Base-by-base conservation (phyloP, 179 eudicot genomes). In the Corrigiola litoralis region DNA sequence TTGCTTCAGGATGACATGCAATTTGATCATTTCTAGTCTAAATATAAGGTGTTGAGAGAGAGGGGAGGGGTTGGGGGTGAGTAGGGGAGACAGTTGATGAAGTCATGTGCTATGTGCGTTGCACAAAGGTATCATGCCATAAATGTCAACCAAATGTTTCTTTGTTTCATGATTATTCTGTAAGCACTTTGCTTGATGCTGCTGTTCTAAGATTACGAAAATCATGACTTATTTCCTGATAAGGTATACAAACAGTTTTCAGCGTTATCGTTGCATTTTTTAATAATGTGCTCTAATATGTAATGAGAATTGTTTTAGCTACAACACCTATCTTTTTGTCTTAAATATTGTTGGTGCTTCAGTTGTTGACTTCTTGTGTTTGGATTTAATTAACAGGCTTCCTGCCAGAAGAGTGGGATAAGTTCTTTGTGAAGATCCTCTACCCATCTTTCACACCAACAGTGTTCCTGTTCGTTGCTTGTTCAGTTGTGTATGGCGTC, bases 391-490 rank as follows among this genome's bases (percentile, higher is more conserved):
- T 34, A 28, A 59, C 84, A 91, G 96, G 96, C 14, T 84, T 91
- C 60, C 72, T 91, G 58, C 94, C 97, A 18, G 96, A 88, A 52
- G 82, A 79, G 56, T 89, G 88, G 94, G 97, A 91, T 65, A 82
- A 72, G 46, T 70, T 84, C 42, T 74, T 88, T 48, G 96, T 88
- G 46, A 91, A 91, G 77, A 86, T 76, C 70, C 56, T 91, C 7
- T 88, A 91, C 81, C 97, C 97, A 33, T 62, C 85, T 28, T 91
- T 89, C 73, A 91, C 96, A 21, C 97, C 97, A 23, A 91, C 96
- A 3, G 96, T 89, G 25, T 75, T 79, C 79, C 71, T 91, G 58
- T 91, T 91, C 62, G 79, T 91, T 40, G 89, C 89, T 40, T 95
- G 91, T 61, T 79, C 91, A 4, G 89, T 85, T 66, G 67, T 58